These are phyloP conservation scores for Chlorella vulgaris DNA, from an alignment of 139 green algal species.

Conservation along the genomic window DNA sequence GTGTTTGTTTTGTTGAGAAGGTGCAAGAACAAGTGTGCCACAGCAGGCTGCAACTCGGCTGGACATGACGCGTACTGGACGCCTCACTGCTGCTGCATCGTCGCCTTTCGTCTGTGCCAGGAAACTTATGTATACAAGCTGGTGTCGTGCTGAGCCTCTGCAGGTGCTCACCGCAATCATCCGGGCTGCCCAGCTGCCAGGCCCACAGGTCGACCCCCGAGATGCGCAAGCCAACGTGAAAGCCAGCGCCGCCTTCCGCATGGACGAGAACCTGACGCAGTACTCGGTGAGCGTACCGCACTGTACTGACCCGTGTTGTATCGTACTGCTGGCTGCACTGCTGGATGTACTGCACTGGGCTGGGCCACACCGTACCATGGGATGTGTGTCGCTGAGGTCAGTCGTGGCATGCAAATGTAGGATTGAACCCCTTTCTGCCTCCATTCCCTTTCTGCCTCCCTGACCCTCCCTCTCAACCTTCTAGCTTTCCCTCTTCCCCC, in stretches of 20 bases:
- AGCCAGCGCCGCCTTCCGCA: conserved; percentile 29
- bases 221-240: conserved; percentile 26
- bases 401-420: no score
- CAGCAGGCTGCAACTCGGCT: no score
- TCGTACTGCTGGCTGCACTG: no score
- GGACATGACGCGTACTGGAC: no score
- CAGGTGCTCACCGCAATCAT: conserved; percentile 23
- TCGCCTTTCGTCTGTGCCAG: background rate
- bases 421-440: no score
- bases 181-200: conserved; percentile 18
- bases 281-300: conserved; percentile 48
- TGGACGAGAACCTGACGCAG: conserved; percentile 67
- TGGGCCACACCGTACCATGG: no score
- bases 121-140: no score
- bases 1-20: no score
- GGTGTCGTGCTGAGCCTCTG: no score
- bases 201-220: background rate
- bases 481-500: background rate
- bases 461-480: background rate
- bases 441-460: background rate
- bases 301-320: background rate
- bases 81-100: background rate
- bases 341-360: background rate
- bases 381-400: no score
- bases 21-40: no score